Percentiles rank a stretch among this genome's conserved stretches.
Evolutionary conservation across 768 basidiomycete species (phyloP).

Genomic region (Collybiopsis confluens): DNA sequence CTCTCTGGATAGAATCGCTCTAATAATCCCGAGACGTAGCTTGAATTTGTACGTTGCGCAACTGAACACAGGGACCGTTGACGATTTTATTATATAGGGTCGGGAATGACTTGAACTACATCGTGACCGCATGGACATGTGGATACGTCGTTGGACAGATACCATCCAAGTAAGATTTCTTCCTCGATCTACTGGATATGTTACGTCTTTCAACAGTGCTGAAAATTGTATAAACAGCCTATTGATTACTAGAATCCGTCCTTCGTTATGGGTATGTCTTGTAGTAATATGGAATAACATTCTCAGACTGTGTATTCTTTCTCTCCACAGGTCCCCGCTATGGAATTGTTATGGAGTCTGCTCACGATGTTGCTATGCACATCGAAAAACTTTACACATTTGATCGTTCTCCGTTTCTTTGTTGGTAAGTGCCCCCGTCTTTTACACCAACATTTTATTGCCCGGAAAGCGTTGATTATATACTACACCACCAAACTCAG

Average conservation of each 20-base stretch:
- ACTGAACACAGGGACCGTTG: no score
- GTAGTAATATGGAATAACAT: no score
- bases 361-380: slow-evolving; percentile 30
- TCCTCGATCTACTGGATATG: no score
- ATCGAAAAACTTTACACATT: slow-evolving; percentile 25
- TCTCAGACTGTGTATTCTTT: no score
- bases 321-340: slow-evolving; percentile 28
- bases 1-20: no score
- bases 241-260: slow-evolving; percentile 30
- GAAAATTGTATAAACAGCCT: no score
- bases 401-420: slow-evolving; percentile 30
- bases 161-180: slow-evolving; percentile 24
- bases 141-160: slow-evolving; percentile 36
- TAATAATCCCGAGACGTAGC: no score
- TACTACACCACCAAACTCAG: slow-evolving; percentile 10
- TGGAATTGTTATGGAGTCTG: slow-evolving; percentile 33
- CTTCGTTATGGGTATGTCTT: slow-evolving; percentile 28
- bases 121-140: slow-evolving; percentile 36
- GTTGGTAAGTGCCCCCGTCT: slow-evolving; percentile 29
- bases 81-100: no score
- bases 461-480: no score
- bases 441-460: no score
- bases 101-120: slow-evolving; percentile 33
- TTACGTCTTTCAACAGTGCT: no score
- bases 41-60: slow-evolving; percentile 3